Evolutionary conservation across 495 filamentous ascomycete genomes (phyloP), one percentile per base, ranked within the genome.

Genomic region (Talaromyces nanjingensis): DNA sequence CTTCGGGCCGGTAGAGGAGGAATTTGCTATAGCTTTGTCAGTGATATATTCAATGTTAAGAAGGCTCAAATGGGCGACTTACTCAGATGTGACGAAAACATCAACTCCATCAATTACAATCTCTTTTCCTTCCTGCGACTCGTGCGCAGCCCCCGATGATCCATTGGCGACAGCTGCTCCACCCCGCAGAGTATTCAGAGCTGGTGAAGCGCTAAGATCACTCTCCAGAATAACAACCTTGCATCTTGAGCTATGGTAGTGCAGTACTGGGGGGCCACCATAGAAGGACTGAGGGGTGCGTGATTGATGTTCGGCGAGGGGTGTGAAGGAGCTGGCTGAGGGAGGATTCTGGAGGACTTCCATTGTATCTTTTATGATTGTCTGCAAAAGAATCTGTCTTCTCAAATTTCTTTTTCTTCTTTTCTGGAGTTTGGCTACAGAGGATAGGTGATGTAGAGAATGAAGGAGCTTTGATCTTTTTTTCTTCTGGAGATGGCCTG

Each of bases 231-330:
- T 78, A 64, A 74, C 67, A 37, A 92, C 81, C 55, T 86, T 88
- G 70, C 87, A 83, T 68, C 79, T 77, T 56, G 83, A 70, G 65
- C 78, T 81, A 69, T 88, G 89, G 75, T 87, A 88, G 78, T 97
- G 83, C 0, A 98, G 85, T 34, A 98, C 83, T 12, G 93, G 86
- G 62, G 88, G 89, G 9, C 85, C 88, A 69, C 82, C 81, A 74
- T 87, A 88, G 82, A 98, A 98, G 31, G 88, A 92, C 58, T 78
- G 73, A 0, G 94, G 94, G 8, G 94, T 98, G 65, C 87, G 86
- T 29, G 88, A 86, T 72, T 96, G 91, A 75, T 96, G 91, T 62
- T 89, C 86, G 18, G 83, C 77, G 53, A 98, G 83, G 9, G 87
- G 81, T 27, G 85, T 89, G 79, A 91, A 97, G 69, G 78, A 78